Base-by-base conservation (phyloP, 345 rosid genomes). In the Lagerstroemia speciosa region DNA sequence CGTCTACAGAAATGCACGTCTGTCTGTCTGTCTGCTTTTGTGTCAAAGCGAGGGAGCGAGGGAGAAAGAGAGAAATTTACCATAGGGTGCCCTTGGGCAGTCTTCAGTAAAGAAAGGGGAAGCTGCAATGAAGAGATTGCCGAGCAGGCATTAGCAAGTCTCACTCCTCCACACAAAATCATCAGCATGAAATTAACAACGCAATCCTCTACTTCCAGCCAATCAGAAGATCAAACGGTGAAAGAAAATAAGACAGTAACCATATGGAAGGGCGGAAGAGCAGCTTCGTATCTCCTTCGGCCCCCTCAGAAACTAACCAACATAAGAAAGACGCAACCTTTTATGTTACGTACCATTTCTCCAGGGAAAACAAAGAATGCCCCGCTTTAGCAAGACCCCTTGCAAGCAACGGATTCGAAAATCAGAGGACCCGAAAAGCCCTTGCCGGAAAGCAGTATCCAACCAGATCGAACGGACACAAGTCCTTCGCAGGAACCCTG, bases 41-140 rank as follows among this genome's bases (percentile, higher is more conserved):
- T n/a, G 30, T 53, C 2, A n/a, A 24, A 48, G 55, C 19, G 46
- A 41, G 64, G 20, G 55, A 45, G 26, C 8, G 66, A 41, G 64
- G 34, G 67, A 46, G 17, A 65, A 37, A 34, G 62, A 43, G 64
- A 66, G 8, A 19, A 24, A 66, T 46, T 53, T 15, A 89, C 95
- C 92, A 89, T 89, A 26, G 95, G 92, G 75, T 89, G 95, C 71
- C 95, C 95, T 69, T 89, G 95, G 19, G 95, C 90, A 29, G 95
- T 86, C 84, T 86, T 89, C 33, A 86, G 86, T 34, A 89, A 71
- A 11, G 95, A 89, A 68, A 89, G 95, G 61, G 95, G 95, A 79
- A 89, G 90, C 92, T 89, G 85, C 72, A 72, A 71, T n/a, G 31
- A 46, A 64, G 40, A 60, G 9, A 70, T 16, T 8, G 17, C 10